Evolutionary conservation across 1,284 basidiomycete genomes (phyloP).

Genomic region (Ustilago lituana): DNA sequence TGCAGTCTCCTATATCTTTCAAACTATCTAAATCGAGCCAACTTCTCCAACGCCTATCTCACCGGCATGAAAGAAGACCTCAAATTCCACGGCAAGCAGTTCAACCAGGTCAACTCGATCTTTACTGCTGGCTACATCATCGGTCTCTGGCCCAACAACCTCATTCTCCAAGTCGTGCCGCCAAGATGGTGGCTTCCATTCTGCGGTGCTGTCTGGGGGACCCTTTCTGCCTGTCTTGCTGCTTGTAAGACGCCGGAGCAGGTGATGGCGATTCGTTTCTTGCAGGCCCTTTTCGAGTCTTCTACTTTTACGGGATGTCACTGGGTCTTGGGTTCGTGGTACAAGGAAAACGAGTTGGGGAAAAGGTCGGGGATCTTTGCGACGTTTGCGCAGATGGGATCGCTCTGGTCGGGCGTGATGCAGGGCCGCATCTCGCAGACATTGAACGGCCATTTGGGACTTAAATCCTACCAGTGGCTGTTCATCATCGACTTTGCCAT

Average conservation of each 20-base stretch:
- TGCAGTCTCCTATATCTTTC: conserved; percentile 38
- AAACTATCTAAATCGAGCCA: conserved; percentile 53
- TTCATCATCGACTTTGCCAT: conserved; percentile 79
- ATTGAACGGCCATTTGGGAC: conserved; percentile 73
- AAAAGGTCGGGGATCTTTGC: conserved; percentile 79
- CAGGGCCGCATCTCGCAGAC: conserved; percentile 75
- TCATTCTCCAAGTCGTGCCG: conserved; percentile 61
- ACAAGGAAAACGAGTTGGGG: conserved; percentile 75
- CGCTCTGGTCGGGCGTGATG: conserved; percentile 75
- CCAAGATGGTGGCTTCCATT: conserved; percentile 55
- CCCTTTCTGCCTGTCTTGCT: conserved; percentile 40
- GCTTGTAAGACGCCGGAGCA: conserved; percentile 64
- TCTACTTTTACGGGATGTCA: conserved; percentile 70
- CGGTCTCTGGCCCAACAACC: conserved; percentile 58
- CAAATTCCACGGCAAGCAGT: conserved; percentile 76
- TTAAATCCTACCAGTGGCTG: conserved; percentile 79
- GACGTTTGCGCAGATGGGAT: conserved; percentile 73
- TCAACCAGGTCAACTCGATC: conserved; percentile 72
- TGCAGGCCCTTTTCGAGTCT: conserved; percentile 78
- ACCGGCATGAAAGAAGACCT: conserved; percentile 84
- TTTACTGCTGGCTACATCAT: conserved; percentile 66
- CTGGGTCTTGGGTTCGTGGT: conserved; percentile 80
- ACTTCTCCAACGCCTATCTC: conserved; percentile 71
- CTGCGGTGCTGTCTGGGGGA: conserved; percentile 57
- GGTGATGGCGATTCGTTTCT: conserved; percentile 78